Base-by-base conservation (phyloP, 805 yeast genomes). In the Starmerella vaccinii region DNA sequence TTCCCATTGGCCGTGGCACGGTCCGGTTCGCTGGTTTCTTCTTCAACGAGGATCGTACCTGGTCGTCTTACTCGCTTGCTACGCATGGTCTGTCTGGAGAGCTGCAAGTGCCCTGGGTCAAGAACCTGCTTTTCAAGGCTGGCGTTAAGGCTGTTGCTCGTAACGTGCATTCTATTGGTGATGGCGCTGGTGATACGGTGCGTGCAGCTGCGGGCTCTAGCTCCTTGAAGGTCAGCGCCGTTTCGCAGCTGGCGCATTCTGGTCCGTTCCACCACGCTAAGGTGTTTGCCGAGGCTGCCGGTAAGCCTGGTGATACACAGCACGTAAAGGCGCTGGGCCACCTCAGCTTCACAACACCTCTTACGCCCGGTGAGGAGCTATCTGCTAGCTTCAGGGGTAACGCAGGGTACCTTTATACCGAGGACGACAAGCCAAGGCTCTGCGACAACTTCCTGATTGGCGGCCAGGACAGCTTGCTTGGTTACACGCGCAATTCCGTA, bases 381-480 rank as follows among this genome's bases (percentile, higher is more conserved):
- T 55, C 55, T 15, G 50, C 61, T 27, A 51, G 56, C 23, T 38
- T 57, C 27, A 18, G 43, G 7, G 59, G 54, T 27, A 33, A 48
- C 6, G 43, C 53, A 5, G 65, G 65, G n/a, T 53, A 47, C 34
- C 43, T 61, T 33, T 49, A 37, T 37, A 26, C 39, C 19, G 46
- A 35, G 38, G 53, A 45, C 37, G 52, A 60, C 54, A 49, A 68
- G 49, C 67, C 82, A 2, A 84, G 82, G 58, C 65, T 81, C 26
- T 72, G 80, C 56, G 97, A 90, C 66, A 76, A 81, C 58, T 89
- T 87, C 63, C 84, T 81, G 61, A 71, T 83, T 44, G 92, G 95
- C 18, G 95, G 95, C 0, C 73, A 77, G 30, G 74, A 77, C 51
- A 78, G 78, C 49, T 76, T 86, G 33, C 71, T 80, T 56, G 86